These are phyloP conservation scores for Penicillium steckii DNA, from an alignment of 495 filamentous ascomycete genomes.

Conservation along the genomic window DNA sequence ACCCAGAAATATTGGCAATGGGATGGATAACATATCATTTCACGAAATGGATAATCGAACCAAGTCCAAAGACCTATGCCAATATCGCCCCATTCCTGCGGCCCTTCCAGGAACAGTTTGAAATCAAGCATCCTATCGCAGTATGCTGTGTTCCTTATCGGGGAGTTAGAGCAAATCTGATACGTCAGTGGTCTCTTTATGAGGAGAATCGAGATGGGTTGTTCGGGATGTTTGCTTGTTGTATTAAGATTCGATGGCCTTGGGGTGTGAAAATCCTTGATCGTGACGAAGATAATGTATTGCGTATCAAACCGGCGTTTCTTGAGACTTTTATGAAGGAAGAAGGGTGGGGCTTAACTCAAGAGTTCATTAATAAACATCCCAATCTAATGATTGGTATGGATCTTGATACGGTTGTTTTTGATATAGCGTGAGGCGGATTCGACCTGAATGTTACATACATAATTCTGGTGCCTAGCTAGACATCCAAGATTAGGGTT, in stretches of 20 bases:
- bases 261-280: slow-evolving; percentile 29
- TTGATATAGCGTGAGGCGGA: slow-evolving; percentile 4
- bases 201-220: slow-evolving; percentile 14
- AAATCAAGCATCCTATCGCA: slow-evolving; percentile 18
- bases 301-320: slow-evolving; percentile 21
- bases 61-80: slow-evolving; percentile 20
- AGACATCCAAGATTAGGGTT: too few species aligned
- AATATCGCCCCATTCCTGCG: slow-evolving; percentile 14
- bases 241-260: slow-evolving; percentile 31
- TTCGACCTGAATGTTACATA: background rate
- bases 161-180: slow-evolving; percentile 23
- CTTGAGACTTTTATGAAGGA: slow-evolving; percentile 23
- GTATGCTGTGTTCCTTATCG: slow-evolving; percentile 24
- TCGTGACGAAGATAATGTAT: slow-evolving; percentile 20
- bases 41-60: slow-evolving; percentile 21
- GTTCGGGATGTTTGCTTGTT: slow-evolving; percentile 26
- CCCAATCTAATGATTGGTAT: slow-evolving; percentile 21
- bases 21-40: slow-evolving; percentile 24
- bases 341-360: slow-evolving; percentile 28
- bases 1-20: slow-evolving; percentile 25
- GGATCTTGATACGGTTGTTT: slow-evolving; percentile 18
- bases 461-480: too few species aligned
- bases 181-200: slow-evolving; percentile 21
- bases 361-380: slow-evolving; percentile 28
- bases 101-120: slow-evolving; percentile 19